Percentiles rank a stretch among this genome's conserved stretches.
Conservation (phyloP, 306 rosid genomes). For the Vigna nakashimae region DNA sequence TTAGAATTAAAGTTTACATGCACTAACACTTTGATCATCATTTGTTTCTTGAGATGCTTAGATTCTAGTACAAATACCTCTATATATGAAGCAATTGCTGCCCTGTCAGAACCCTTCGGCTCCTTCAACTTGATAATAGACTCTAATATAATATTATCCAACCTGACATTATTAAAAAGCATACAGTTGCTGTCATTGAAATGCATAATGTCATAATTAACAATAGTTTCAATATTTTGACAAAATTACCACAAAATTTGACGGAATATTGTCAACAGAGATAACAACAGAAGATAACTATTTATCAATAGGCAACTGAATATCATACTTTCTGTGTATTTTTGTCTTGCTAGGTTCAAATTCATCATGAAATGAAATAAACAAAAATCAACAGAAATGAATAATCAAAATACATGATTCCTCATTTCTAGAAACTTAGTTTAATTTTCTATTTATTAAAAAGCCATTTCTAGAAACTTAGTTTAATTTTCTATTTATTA, state of each 20-base stretch:
- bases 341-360: constrained; percentile 27
- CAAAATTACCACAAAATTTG: constrained; percentile 34
- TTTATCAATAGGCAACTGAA: constrained; percentile 1
- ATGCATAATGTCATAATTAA: constrained; percentile 32
- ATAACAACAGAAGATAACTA: constrained; percentile 20
- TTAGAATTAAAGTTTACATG: constrained; percentile 21
- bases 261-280: constrained; percentile 34
- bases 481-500: constrained; percentile 23
- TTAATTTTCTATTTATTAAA: constrained; percentile 21
- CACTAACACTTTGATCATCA: constrained; percentile 26
- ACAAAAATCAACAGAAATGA: constrained; percentile 32
- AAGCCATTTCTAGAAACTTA: background rate
- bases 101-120: constrained; percentile 87
- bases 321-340: constrained; percentile 3
- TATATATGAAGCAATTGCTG: constrained; percentile 76
- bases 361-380: constrained; percentile 21
- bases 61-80: constrained; percentile 63
- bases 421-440: background rate
- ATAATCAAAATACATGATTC: constrained; percentile 19
- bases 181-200: constrained; percentile 36
- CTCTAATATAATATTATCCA: constrained; percentile 78
- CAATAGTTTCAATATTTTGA: constrained; percentile 36
- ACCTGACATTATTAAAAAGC: constrained; percentile 63
- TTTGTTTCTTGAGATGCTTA: constrained; percentile 15
- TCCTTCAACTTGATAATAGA: constrained; percentile 82